phyloP scores from a whole-genome alignment of 2,329 filamentous ascomycete species.

The Emericellopsis atlantica region DNA sequence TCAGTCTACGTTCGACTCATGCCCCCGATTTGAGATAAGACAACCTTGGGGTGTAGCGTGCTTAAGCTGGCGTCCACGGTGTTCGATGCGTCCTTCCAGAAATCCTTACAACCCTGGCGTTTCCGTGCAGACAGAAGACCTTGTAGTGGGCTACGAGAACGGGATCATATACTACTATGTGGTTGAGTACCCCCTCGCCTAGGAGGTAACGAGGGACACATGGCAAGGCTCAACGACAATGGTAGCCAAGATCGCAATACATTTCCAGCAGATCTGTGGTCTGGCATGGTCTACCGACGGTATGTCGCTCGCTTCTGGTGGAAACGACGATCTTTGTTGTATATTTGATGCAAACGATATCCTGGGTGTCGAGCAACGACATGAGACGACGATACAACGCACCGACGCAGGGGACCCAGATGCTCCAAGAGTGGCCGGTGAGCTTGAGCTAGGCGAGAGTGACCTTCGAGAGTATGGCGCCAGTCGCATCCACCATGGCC shows the following conservation, averaged over 20 bases:
- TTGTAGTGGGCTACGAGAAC: conserved; percentile 73
- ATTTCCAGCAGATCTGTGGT: conserved; percentile 85
- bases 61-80: conserved; percentile 64
- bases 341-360: conserved; percentile 62
- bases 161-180: conserved; percentile 82
- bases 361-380: conserved; percentile 13
- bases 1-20: conserved; percentile 60
- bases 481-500: not conserved
- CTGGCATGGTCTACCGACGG: conserved; percentile 78
- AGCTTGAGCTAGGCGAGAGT: not conserved
- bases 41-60: conserved; percentile 66
- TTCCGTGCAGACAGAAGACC: conserved; percentile 60
- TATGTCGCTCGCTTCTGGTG: conserved; percentile 69
- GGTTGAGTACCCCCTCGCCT: conserved; percentile 66
- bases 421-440: not conserved
- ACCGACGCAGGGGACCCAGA: not conserved
- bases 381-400: not conserved
- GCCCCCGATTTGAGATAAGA: conserved; percentile 61
- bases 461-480: not conserved
- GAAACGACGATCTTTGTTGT: conserved; percentile 83
- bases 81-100: conserved; percentile 36
- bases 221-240: conserved; percentile 73
- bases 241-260: conserved; percentile 62
- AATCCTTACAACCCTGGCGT: conserved; percentile 32
- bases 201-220: conserved; percentile 48